A percentile compares a stretch with the other conserved stretches of the same genome.
Evolutionary conservation across 2,329 filamentous ascomycete genomes (phyloP).

Genomic region (Helotiales sp.): DNA sequence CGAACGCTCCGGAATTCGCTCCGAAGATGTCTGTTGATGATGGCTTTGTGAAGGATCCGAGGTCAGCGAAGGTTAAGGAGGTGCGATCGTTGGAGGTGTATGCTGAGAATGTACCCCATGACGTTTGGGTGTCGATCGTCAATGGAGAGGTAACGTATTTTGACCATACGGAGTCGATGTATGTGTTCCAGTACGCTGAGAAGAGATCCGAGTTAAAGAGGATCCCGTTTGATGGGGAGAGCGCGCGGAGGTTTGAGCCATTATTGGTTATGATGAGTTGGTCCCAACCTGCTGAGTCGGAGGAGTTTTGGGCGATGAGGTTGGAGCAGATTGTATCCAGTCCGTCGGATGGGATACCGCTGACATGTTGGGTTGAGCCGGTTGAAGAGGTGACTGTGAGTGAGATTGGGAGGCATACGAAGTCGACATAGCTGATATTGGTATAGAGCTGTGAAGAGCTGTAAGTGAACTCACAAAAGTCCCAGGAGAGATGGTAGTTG

Average conservation of each 20-base stretch:
- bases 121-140: conserved; percentile 65
- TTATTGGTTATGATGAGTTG: conserved; percentile 42
- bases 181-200: conserved; percentile 44
- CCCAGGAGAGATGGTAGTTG: conserved; percentile 63
- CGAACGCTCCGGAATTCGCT: conserved; percentile 63
- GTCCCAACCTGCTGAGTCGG: conserved; percentile 62
- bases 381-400: conserved; percentile 46
- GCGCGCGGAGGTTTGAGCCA: conserved; percentile 39
- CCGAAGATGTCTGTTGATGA: conserved; percentile 63
- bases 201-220: conserved; percentile 42
- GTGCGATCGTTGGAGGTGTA: conserved; percentile 19
- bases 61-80: conserved; percentile 41
- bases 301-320: conserved; percentile 53
- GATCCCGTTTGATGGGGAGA: conserved; percentile 41
- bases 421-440: conserved; percentile 75
- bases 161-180: conserved; percentile 46
- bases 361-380: conserved; percentile 46
- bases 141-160: conserved; percentile 43
- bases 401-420: conserved; percentile 63
- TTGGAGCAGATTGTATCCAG: conserved; percentile 54
- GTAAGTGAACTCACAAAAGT: conserved; percentile 69
- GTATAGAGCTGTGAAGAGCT: conserved; percentile 61
- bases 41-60: conserved; percentile 54
- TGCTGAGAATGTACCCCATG: conserved; percentile 53
- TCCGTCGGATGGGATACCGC: conserved; percentile 57